phyloP scores from a whole-genome alignment of 441 rosid genomes.

The Pelargonium fulgidum region DNA sequence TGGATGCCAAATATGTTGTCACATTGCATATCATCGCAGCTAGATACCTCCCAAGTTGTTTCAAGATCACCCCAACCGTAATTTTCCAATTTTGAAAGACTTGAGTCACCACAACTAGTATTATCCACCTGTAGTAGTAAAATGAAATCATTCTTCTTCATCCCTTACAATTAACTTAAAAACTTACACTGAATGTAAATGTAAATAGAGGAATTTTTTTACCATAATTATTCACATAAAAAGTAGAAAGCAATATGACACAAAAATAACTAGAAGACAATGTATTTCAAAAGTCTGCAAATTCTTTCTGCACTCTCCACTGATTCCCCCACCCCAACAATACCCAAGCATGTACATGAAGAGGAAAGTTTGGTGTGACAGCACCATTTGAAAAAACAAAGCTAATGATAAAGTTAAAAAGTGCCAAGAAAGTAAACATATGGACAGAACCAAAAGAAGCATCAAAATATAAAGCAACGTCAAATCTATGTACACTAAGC shows the following conservation, averaged over 20 bases:
- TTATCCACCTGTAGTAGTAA: conserved; percentile 41
- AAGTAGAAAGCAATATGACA: too few relatives aligned
- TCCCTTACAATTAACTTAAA: background rate
- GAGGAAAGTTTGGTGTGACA: too few relatives aligned
- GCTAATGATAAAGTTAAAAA: background rate
- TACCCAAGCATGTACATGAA: too few relatives aligned
- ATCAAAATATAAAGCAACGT: too few relatives aligned
- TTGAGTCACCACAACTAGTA: conserved; percentile 20
- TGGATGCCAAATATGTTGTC: conserved; percentile 58
- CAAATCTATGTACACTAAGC: conserved; percentile 3
- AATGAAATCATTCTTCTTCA: conserved; percentile 15
- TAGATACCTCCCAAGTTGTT: conserved; percentile 28
- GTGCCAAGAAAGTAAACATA: too few relatives aligned
- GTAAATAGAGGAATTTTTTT: background rate
- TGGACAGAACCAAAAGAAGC: too few relatives aligned
- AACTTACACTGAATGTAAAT: background rate
- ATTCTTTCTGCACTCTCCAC: too few relatives aligned
- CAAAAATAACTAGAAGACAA: too few relatives aligned
- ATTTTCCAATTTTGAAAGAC: conserved; percentile 52
- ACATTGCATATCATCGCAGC: conserved; percentile 40
- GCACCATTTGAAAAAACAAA: too few relatives aligned
- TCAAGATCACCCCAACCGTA: conserved; percentile 78
- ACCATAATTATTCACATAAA: too few relatives aligned
- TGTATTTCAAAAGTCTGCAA: too few relatives aligned
- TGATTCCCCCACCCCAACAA: too few relatives aligned